Base-by-base conservation (phyloP, 352 stramenopile genomes). In the Phytopythium oedochilum region DNA sequence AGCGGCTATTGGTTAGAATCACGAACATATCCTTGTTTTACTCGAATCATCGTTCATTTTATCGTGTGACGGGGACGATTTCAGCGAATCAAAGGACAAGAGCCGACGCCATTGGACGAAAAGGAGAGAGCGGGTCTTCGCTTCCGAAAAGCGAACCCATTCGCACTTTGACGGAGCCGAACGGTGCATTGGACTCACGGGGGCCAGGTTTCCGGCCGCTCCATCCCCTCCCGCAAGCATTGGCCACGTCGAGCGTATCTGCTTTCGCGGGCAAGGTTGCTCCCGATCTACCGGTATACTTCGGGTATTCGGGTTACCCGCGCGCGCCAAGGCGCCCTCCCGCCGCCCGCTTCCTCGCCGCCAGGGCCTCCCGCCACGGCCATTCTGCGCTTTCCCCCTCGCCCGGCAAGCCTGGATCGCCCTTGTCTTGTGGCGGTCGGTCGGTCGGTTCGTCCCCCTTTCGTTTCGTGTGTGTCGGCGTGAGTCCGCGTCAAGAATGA, bases 341-440 rank as follows among this genome's bases (percentile, higher is more conserved):
- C 9, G 29, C 5, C 29, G 5, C 40, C 12, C 34, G 11, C 34
- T 22, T 48, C 23, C 5, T 14, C 42, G 7, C 20, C 31, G n/a
- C 34, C 7, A 17, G 25, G 23, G 17, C 23, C 29, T 34, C 5
- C 14, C 36, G 34, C 8, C 29, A 26, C 17, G 55, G 46, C 56
- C 69, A 78, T 74, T 78, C 63, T 50, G 53, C 32, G 59, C 58
- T 63, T 78, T 78, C 49, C 65, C 60, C 50, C 63, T 57, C 46
- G 42, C 62, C 54, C n/a, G 54, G 38, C 56, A 74, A 70, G 65
- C 42, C 25, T 7, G 23, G 40, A 25, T 61, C 62, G 28, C 12
- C 8, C 8, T 36, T 5, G 5, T 22, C 15, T 15, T 52, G 17
- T 5, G 49, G 57, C 53, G 54, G 36, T 38, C 18, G 51, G 35